Evolutionary conservation across 2,329 filamentous ascomycete genomes (phyloP).

Genomic region (Penicillium sclerotiorum): DNA sequence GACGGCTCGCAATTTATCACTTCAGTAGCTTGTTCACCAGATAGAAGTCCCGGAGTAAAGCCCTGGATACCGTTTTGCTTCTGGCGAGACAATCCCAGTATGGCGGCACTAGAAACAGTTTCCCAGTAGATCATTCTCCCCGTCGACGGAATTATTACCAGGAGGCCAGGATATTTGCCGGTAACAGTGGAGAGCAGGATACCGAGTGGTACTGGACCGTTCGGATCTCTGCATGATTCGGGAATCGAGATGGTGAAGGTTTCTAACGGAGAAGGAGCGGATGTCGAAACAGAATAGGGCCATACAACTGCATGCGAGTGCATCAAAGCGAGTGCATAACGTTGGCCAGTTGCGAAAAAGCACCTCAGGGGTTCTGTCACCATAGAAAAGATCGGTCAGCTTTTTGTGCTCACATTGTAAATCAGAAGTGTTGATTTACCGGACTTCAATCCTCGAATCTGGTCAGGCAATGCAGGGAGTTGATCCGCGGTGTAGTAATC

Average conservation of each 20-base stretch:
- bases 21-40: conserved; percentile 75
- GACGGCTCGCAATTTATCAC: conserved; percentile 83
- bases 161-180: conserved; percentile 78
- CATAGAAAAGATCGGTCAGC: conserved; percentile 13
- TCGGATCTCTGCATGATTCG: conserved; percentile 65
- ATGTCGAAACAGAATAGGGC: conserved; percentile 67
- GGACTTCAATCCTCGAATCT: conserved; percentile 66
- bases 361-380: conserved; percentile 64
- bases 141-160: conserved; percentile 79
- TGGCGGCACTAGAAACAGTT: conserved; percentile 84
- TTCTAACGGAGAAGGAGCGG: conserved; percentile 51
- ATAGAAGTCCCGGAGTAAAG: conserved; percentile 71
- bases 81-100: conserved; percentile 79
- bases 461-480: conserved; percentile 78
- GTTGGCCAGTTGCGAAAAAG: conserved; percentile 64
- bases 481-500: conserved; percentile 84
- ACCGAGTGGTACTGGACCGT: conserved; percentile 77
- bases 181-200: conserved; percentile 79
- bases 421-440: conserved; percentile 51
- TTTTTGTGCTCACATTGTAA: not conserved
- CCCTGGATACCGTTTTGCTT: conserved; percentile 79
- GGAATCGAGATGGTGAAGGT: conserved; percentile 81
- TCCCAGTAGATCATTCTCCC: conserved; percentile 95
- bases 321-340: conserved; percentile 79
- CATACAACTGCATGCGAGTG: conserved; percentile 83